A percentile compares a stretch with the other conserved stretches of the same genome.
Evolutionary conservation across 345 rosid genomes (phyloP).

Genomic region (Lagerstroemia speciosa): DNA sequence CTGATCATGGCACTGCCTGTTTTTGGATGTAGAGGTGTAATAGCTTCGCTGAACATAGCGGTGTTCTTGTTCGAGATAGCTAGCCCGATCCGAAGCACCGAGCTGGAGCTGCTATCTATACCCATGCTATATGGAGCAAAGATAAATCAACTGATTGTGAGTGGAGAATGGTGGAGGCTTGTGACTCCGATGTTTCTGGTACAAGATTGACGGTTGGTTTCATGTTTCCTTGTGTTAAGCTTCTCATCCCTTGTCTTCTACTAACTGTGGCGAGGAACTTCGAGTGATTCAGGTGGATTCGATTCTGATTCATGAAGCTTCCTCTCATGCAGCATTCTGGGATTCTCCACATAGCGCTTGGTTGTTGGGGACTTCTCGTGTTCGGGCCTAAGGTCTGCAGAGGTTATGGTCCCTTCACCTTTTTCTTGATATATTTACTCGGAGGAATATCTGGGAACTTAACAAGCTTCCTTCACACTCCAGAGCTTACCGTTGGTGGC

Average conservation of each 20-base stretch:
- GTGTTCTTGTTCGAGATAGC: conserved; percentile 81
- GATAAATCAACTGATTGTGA: conserved; percentile 70
- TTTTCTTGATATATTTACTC: conserved; percentile 61
- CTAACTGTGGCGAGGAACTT: too few relatives aligned
- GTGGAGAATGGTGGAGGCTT: conserved; percentile 98
- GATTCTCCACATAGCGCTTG: conserved; percentile 57
- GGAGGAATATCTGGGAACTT: conserved; percentile 90
- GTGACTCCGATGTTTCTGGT: conserved; percentile 99
- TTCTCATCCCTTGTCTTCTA: background rate
- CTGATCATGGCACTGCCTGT: background rate
- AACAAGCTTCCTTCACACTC: conserved; percentile 79
- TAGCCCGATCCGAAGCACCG: conserved; percentile 55
- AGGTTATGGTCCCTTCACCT: conserved; percentile 65
- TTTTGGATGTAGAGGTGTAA: conserved; percentile 42
- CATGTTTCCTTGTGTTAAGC: conserved; percentile 30
- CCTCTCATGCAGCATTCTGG: conserved; percentile 63
- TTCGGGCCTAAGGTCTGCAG: conserved; percentile 76
- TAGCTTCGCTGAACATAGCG: conserved; percentile 69
- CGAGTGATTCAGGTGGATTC: too few relatives aligned
- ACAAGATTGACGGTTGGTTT: conserved; percentile 84
- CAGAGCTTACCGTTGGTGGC: conserved; percentile 78
- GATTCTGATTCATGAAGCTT: background rate
- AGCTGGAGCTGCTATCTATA: conserved; percentile 53
- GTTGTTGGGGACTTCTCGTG: conserved; percentile 69
- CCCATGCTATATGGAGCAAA: conserved; percentile 80